Base-by-base conservation (phyloP, 371 early-diverging fungal genomes). In the Actinomortierella wolfii region DNA sequence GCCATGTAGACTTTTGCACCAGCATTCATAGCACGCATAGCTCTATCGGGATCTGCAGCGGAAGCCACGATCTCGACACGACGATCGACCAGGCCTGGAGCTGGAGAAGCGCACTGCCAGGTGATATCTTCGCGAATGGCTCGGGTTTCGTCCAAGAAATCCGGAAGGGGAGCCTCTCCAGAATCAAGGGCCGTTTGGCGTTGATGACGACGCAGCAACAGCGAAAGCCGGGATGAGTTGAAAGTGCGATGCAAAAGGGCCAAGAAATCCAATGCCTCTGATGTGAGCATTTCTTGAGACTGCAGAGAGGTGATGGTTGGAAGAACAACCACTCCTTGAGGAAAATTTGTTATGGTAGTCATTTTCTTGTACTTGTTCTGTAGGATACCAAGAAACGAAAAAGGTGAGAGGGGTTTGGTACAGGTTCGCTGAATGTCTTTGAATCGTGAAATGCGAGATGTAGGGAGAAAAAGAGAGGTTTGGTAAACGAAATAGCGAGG, bases 11-110 rank as follows among this genome's bases (percentile, higher is more conserved):
- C 92, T 56, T 78, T 76, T 24, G 96, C 90, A 9, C 91, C 94
- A 17, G 92, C 87, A 82, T 95, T 96, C 64, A 95, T 82, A 41
- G 95, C 96, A 64, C 95, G 93, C 96, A 96, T 96, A 78, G 95
- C 95, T 60, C 96, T 88, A 80, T 94, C 95, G 47, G 94, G 94
- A 20, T 95, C 95, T 21, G 95, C 96, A 49, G 96, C 95, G n/a
- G n/a, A n/a, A n/a, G n/a, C n/a, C n/a, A n/a, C n/a, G 78, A 96
- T 96, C 78, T 96, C 96, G 57, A 96, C 95, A 51, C 95, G 87
- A 51, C 96, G 89, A 78, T 96, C 95, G n/a, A 83, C 78, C 50
- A 96, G 79, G 5, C 95, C 95, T 11, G 94, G 95, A 17, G 93
- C 95, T 56, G 94, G 95, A 25, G 73, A 74, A 34, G 97, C 94